phyloP scores from a whole-genome alignment of 108 stramenopile genomes.

The Nitzschia sp. region DNA sequence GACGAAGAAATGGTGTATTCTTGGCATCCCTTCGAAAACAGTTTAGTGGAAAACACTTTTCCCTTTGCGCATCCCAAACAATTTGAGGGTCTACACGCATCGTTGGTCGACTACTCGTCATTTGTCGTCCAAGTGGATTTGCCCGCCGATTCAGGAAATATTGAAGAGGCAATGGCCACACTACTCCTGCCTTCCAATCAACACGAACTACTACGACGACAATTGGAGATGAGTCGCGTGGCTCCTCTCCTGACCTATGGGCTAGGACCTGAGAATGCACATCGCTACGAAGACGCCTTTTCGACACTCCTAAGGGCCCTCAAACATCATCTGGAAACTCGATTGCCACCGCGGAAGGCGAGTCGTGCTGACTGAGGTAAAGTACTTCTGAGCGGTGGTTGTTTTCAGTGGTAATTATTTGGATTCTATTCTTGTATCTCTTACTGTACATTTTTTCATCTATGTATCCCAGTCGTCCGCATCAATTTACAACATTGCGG shows the following conservation, averaged over 20 bases:
- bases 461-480: too few relatives aligned
- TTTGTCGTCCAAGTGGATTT: not conserved
- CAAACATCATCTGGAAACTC: not conserved
- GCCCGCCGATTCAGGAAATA: not conserved
- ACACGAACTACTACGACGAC: not conserved
- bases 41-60: slow-evolving; percentile 6
- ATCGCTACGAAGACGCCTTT: slow-evolving; percentile 18
- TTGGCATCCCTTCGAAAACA: not conserved
- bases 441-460: too few relatives aligned
- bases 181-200: not conserved
- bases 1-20: too few relatives aligned
- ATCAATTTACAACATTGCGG: slow-evolving; percentile 1
- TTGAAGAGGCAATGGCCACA: not conserved
- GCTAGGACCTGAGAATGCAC: slow-evolving; percentile 16
- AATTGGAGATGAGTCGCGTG: not conserved
- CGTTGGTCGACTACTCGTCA: not conserved
- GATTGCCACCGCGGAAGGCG: too few relatives aligned
- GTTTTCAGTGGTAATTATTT: too few relatives aligned
- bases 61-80: slow-evolving; percentile 6
- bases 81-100: not conserved
- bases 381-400: too few relatives aligned
- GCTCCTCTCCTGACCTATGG: slow-evolving; percentile 4
- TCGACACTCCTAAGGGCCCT: not conserved
- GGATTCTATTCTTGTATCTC: too few relatives aligned
- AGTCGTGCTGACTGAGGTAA: too few relatives aligned